Evolutionary conservation across 2,329 filamentous ascomycete genomes (phyloP).

Genomic region (Calonectria crousiana): DNA sequence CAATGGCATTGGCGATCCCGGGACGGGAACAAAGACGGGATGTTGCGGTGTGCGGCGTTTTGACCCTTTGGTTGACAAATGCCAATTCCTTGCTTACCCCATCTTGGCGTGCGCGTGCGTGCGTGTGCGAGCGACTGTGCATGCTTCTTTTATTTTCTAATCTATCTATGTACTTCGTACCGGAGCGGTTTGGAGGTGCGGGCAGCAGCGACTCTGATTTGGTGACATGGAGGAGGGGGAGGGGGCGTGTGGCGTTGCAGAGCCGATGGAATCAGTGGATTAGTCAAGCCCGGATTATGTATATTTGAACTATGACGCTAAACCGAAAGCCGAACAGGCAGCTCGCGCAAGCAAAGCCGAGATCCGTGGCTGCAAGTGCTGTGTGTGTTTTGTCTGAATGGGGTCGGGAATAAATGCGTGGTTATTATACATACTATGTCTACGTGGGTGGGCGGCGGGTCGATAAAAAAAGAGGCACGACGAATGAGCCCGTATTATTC

Average conservation of each 20-base stretch:
- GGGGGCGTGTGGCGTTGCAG: slow-evolving; percentile 12
- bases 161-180: slow-evolving; percentile 1
- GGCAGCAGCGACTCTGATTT: slow-evolving; percentile 23
- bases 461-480: background rate
- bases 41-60: slow-evolving; percentile 12
- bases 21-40: background rate
- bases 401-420: background rate
- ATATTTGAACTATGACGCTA: background rate
- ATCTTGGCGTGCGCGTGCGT: slow-evolving; percentile 19
- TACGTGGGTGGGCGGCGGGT: background rate
- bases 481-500: background rate
- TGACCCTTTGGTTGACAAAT: slow-evolving; percentile 24
- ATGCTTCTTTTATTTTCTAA: background rate
- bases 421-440: background rate
- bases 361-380: background rate
- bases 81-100: slow-evolving; percentile 22
- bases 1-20: background rate
- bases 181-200: slow-evolving; percentile 9
- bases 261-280: slow-evolving; percentile 8
- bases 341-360: background rate
- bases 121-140: slow-evolving; percentile 19
- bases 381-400: background rate
- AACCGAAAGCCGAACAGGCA: background rate
- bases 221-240: slow-evolving; percentile 15
- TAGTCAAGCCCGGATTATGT: slow-evolving; percentile 1